Base-by-base conservation (phyloP, 495 filamentous ascomycete species). In the Chaetomium tenue region DNA sequence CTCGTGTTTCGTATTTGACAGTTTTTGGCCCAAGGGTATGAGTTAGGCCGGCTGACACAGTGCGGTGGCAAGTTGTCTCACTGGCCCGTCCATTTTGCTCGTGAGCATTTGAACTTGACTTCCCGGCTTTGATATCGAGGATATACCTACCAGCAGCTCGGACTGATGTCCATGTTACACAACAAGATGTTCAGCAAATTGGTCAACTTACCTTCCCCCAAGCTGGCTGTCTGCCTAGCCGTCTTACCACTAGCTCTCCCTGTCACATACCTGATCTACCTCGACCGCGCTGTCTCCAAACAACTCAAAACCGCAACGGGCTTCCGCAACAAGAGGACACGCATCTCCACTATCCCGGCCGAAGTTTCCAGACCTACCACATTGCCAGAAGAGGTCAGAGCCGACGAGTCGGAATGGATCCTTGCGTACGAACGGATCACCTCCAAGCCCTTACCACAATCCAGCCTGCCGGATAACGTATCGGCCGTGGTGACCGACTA, bases 391-490 rank as follows among this genome's bases (percentile, higher is more conserved):
- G 53, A 63, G 2, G 60, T 63, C n/a, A 23, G 54, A 4, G 6
- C 37, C 6, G 48, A 63, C 5, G 54, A 56, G 2, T 54, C 60
- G 15, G 44, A 61, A 6, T 71, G 63, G 61, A 66, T 74, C 59
- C 42, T 74, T 30, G 67, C 70, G 26, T 53, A 68, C 20, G 73
- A 77, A 37, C 69, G 75, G 55, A 63, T 75, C 23, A 37, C 60
- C 3, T 77, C 73, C 2, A 26, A 58, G 0, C 63, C 65, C 0
- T 25, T 74, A 4, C 52, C 60, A 0, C 30, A 61, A 3, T 37
- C 33, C 12, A 23, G 30, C 0, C 51, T 71, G 0, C 56, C 40
- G 6, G 52, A 48, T 5, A 2, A 30, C 57, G 11, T 55, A 0
- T 40, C 40, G 26, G 52, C 66, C 0, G 40, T 71, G 2, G 60